Base-by-base conservation (phyloP, 768 basidiomycete genomes). In the Mycena sanguinolenta region DNA sequence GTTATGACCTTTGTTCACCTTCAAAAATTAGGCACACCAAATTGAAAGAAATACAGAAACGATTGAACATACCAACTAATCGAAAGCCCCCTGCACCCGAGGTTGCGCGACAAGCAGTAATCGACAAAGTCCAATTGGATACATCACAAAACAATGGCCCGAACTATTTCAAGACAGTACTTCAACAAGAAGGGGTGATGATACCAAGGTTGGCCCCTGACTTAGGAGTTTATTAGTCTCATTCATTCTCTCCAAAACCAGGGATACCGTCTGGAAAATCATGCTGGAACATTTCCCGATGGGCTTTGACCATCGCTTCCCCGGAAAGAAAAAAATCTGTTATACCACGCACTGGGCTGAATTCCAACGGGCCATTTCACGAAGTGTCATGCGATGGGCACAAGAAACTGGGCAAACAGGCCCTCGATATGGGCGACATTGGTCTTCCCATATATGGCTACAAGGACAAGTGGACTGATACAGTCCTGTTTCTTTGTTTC, bases 341-440 rank as follows among this genome's bases (percentile, higher is more conserved):
- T 3, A 53, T 63, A 21, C 61, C 61, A 25, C 46, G 61, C 21
- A 32, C 28, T 25, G 23, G 14, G 10, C 17, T 46, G 44, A 42
- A 69, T 59, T 38, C 65, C 58, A 53, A 72, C 58, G 78, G 78
- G 21, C 68, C 68, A 10, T 75, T 64, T 28, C 73, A 76, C 27
- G 75, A 79, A 57, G 52, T 78, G 23, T 59, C 69, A 17, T 63
- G 42, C n/a, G 79, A 80, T 62, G 76, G 79, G 10, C 78, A 80
- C 58, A 78, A 79, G 49, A 80, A 80, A 59, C 67, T 80, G 8
- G 69, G 63, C 4, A 49, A 61, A 3, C 73, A 61, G 21, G 78
- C 79, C 13, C 64, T 82, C 27, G 50, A 70, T 28, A 80, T 82
- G 78, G 80, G 79, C n/a, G 74, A 70, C 13, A 65, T 82, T 14